Conservation (phyloP, 768 basidiomycete genomes). For the Suillus hirtellus region DNA sequence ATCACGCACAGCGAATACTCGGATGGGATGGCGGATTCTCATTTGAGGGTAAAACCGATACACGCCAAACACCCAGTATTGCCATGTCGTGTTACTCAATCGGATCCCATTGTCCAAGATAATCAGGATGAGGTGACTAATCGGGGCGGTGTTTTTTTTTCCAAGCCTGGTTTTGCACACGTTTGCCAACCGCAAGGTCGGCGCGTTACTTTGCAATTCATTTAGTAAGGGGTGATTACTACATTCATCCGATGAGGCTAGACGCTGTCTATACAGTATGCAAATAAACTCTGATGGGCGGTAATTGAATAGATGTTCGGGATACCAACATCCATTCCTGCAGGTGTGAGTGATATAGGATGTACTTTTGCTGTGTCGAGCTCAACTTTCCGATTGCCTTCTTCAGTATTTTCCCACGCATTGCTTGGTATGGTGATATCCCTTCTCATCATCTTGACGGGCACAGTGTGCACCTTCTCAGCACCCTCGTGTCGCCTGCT, state of each 20-base stretch:
- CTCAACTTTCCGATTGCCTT: neutral
- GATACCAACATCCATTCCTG: neutral
- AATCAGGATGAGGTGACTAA: neutral
- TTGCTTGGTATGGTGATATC: neutral
- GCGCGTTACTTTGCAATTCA: neutral
- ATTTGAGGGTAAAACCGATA: neutral
- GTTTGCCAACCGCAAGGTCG: neutral
- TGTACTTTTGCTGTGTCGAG: neutral
- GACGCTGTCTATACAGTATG: neutral
- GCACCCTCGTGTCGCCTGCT: neutral
- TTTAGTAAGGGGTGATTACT: neutral
- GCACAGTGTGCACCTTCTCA: neutral
- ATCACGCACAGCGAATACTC: neutral
- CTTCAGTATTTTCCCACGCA: neutral
- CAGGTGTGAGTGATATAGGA: neutral
- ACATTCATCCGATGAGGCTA: neutral
- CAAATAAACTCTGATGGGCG: neutral
- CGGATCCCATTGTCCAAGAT: neutral
- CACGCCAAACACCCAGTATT: neutral
- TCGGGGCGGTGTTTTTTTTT: neutral
- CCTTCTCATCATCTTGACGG: neutral
- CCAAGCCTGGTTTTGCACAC: neutral
- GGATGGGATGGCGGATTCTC: neutral
- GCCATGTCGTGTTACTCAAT: neutral
- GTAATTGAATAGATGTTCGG: neutral